Base-by-base conservation (phyloP, 2,329 filamentous ascomycete genomes). In the Beauveria scarabaeidicola region DNA sequence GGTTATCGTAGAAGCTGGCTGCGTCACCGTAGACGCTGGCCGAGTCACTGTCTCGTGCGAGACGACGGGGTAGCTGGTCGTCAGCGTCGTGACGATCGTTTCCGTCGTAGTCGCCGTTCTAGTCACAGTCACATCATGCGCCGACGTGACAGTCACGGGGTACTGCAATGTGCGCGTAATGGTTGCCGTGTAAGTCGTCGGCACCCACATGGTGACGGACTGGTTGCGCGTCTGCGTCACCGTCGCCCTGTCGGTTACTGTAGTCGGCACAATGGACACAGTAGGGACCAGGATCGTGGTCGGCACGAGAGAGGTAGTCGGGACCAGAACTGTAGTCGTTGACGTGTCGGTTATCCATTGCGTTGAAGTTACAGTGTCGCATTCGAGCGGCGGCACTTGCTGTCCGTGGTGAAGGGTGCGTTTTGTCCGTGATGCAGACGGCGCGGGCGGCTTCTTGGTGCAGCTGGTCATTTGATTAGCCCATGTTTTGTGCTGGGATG, bases 21-120 rank as follows among this genome's bases (percentile, higher is more conserved):
- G 5, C 2, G 57, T 52, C 27, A 47, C 21, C 3, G 41, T 53
- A n/a, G 11, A 36, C 5, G 13, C 27, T 38, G 10, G 29, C 19
- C 2, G 43, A 6, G 69, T 74, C n/a, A 72, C 40, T 0, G 70
- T 74, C 64, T 64, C 21, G 67, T 64, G 4, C 1, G 72, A 71
- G 27, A 73, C 60, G 3, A 72, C 72, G 0, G 72, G 70, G 2
- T 71, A 67, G 13, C 73, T 51, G 0, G 71, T 74, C 21, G 65
- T 64, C 4, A 47, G 1, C 3, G 56, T 62, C 9, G 55, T 55
- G 13, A 60, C 47, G 1, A 61, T 23, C 5, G 62, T 64, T 23
- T 53, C 58, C 29, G 64, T 54, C 8, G 48, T 44, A 13, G 41
- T 57, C 8, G 44, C 32, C 41, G 52, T 57, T 21, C 13, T 50